Percentiles rank a stretch among this genome's conserved stretches.
Conservation (phyloP, 768 basidiomycete genomes). For the Podaxis sp. region DNA sequence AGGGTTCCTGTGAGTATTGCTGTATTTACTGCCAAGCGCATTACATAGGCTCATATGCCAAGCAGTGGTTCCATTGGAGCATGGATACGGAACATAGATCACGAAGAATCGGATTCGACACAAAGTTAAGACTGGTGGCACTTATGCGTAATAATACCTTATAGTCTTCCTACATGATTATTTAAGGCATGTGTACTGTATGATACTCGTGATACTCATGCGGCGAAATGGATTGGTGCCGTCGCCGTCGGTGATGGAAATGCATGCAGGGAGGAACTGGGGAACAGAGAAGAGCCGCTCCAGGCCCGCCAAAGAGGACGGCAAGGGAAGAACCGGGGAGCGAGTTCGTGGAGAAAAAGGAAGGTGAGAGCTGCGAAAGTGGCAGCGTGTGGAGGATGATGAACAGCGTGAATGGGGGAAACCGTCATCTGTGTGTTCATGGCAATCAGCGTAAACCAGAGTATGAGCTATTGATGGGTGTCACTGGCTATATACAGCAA, state of each 20-base stretch:
- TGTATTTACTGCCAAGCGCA: conserved; percentile 9
- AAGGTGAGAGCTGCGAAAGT: not conserved
- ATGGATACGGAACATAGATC: conserved; percentile 94
- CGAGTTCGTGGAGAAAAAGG: not conserved
- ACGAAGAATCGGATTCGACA: conserved; percentile 20
- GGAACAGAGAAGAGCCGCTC: conserved; percentile 12
- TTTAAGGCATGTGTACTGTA: not conserved
- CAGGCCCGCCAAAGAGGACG: conserved; percentile 1
- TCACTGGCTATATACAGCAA: conserved; percentile 3
- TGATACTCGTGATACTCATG: conserved; percentile 3
- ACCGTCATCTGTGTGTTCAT: conserved; percentile 10
- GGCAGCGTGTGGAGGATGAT: conserved; percentile 3
- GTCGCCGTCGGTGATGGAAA: conserved; percentile 8
- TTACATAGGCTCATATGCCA: conserved; percentile 9
- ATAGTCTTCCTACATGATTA: not conserved
- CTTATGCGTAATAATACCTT: not conserved
- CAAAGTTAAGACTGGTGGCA: not conserved
- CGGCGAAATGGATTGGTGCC: conserved; percentile 8
- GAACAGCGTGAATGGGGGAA: not conserved
- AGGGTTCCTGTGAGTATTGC: conserved; percentile 81
- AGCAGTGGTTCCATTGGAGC: conserved; percentile 88
- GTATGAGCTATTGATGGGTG: conserved; percentile 10
- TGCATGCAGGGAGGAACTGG: conserved; percentile 4
- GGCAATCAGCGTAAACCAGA: conserved; percentile 2
- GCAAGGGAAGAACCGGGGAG: not conserved